Evolutionary conservation across 2,329 filamentous ascomycete species (phyloP).

Genomic region (Thielaviopsis cerberus): DNA sequence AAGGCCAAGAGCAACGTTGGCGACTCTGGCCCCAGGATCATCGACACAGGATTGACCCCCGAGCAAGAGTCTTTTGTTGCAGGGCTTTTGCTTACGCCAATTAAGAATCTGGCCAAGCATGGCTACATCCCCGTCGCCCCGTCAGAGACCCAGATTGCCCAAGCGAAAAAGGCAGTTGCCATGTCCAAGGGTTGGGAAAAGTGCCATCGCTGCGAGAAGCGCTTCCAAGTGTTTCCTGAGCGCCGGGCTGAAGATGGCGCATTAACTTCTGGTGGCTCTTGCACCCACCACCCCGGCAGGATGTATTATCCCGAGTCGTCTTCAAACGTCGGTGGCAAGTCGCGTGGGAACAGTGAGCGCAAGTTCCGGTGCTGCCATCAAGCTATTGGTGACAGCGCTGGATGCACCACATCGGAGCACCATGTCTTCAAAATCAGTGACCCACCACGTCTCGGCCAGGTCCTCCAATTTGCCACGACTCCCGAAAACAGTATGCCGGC

Average conservation of each 20-base stretch:
- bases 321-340: constrained; percentile 36
- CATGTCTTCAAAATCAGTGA: constrained; percentile 82
- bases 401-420: constrained; percentile 50
- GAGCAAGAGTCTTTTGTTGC: constrained; percentile 52
- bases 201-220: constrained; percentile 68
- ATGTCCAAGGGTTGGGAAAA: constrained; percentile 62
- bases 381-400: constrained; percentile 48
- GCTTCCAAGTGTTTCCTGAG: constrained; percentile 85
- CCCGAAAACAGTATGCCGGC: constrained; percentile 39
- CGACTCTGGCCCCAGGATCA: constrained; percentile 22
- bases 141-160: constrained; percentile 43
- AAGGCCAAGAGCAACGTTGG: not conserved
- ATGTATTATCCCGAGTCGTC: constrained; percentile 38
- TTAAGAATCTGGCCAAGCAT: constrained; percentile 42
- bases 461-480: constrained; percentile 66
- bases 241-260: constrained; percentile 58
- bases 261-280: constrained; percentile 57
- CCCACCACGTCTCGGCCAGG: constrained; percentile 52
- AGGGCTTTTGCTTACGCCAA: constrained; percentile 41
- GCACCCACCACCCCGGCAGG: constrained; percentile 66
- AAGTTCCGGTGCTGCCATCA: constrained; percentile 64
- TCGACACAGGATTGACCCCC: constrained; percentile 51
- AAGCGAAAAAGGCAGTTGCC: constrained; percentile 45
- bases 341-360: constrained; percentile 13
- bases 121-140: constrained; percentile 62